Conservation (phyloP, 257 asterid species). For the Jacaranda mimosifolia region DNA sequence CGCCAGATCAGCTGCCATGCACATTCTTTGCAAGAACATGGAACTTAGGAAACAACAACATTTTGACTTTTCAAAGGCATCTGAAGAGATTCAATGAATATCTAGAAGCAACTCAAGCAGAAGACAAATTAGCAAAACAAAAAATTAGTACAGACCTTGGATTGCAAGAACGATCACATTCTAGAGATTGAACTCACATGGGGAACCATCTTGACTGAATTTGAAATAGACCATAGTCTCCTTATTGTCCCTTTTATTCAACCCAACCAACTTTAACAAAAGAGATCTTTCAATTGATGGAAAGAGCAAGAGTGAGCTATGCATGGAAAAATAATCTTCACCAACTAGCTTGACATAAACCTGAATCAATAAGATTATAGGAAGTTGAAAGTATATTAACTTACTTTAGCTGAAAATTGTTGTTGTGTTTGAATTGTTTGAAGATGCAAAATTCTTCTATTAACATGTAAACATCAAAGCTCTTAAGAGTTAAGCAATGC, state of each 20-base stretch:
- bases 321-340: conserved; percentile 82
- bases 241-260: conserved; percentile 77
- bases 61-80: conserved; percentile 60
- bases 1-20: conserved; percentile 74
- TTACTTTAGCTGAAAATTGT: conserved; percentile 2
- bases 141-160: conserved; percentile 53
- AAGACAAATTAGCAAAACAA: conserved; percentile 27
- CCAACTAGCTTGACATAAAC: conserved; percentile 89
- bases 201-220: conserved; percentile 93
- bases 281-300: conserved; percentile 67
- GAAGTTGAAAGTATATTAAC: neutral
- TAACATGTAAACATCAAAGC: too few relatives aligned
- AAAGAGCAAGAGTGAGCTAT: conserved; percentile 73
- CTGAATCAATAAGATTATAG: conserved; percentile 59
- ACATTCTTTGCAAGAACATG: conserved; percentile 93
- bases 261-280: conserved; percentile 62
- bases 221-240: conserved; percentile 78
- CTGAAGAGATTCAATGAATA: too few relatives aligned
- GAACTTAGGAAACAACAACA: conserved; percentile 79
- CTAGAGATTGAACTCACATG: conserved; percentile 98
- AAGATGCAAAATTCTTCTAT: too few relatives aligned
- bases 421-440: too few relatives aligned
- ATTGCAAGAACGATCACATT: conserved; percentile 98
- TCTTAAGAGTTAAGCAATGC: too few relatives aligned
- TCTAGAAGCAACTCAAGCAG: conserved; percentile 31